Base-by-base conservation (phyloP, 345 rosid genomes). In the Eucalyptus regnans region DNA sequence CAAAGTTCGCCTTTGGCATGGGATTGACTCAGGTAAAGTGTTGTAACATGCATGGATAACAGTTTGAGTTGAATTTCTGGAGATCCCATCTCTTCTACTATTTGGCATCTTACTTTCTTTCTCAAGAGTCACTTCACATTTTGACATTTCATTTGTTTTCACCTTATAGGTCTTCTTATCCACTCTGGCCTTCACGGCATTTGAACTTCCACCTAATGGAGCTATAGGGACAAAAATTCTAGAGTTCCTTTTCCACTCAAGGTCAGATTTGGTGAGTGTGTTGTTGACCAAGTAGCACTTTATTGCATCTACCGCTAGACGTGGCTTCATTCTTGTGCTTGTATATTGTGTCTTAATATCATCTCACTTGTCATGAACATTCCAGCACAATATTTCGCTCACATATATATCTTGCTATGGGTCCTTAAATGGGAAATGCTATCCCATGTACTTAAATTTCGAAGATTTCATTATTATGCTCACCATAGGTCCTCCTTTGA, bases 181-280 rank as follows among this genome's bases (percentile, higher is more conserved):
- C 87, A 97, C 99, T 48, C 97, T 96, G 90, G 99, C 97, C 86
- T 97, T 97, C 93, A 93, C 99, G 8, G 98, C 99, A 60, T 97
- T 97, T 93, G 99, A 97, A 91, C 99, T 97, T 92, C 99, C 99
- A 81, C 99, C 99, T 89, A 97, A 97, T 90, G 98, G 96, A 49
- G 99, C 99, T 56, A 90, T 96, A 41, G 99, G 99, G 90, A 97
- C 99, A 81, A 95, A 88, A 93, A 94, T 97, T 88, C 93, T 97
- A 22, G 93, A 96, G 93, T 97, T 97, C 91, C 97, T 97, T 87
- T 97, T 97, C 91, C 98, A 96, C 92, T 97, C 99, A 15, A 94
- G 96, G 94, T 52, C 97, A 54, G 99, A 97, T 92, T 90, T 97
- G 97, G 99, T 97, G 90, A 94, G 94, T 87, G 51, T 41, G 17